Base-by-base conservation (phyloP, 2,329 filamentous ascomycete species). In the Westerdykella sp. region DNA sequence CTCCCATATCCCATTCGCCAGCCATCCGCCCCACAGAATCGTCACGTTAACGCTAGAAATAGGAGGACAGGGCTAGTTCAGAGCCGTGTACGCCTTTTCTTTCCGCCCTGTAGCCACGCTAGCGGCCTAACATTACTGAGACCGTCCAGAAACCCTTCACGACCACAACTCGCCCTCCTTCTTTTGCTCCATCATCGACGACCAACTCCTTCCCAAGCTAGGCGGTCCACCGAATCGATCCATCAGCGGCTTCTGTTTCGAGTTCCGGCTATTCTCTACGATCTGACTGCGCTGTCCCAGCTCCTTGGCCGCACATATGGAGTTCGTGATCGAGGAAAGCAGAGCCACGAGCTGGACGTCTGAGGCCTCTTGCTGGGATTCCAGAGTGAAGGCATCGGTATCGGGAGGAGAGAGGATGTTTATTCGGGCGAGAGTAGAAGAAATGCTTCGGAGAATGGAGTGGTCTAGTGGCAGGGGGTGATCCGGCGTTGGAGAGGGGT, bases 391-490 rank as follows among this genome's bases (percentile, higher is more conserved):
- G 0, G 79, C 75, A 35, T 75, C 73, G 21, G 74, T 51, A 55
- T 87, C 77, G 2, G 83, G 75, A 3, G 91, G 88, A 4, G 84
- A 81, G 42, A 96, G 78, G 14, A 97, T 82, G 32, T 85, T 85
- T 22, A 96, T 77, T 40, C 91, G 85, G 39, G 84, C 84, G 49
- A 95, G 79, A 34, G 96, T 82, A 2, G 90, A 85, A 59, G 90
- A 86, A 50, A 96, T 88, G 50, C 87, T 87, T 48, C 93, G 88
- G 25, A 98, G 80, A 34, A 96, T 83, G 1, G 81, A 77, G 58
- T 88, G 78, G 6, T 87, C 64, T 59, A 74, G 56, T 46, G 72
- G 44, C 49, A 69, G 49, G 46, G 53, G 47, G 14, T 57, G 42
- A 34, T 56, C 40, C 18, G 54, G 47, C 38, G 60, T 51, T 43